Evolutionary conservation across 768 basidiomycete species (phyloP), one percentile per base, ranked within the genome.

Genomic region (Jaapia argillacea): DNA sequence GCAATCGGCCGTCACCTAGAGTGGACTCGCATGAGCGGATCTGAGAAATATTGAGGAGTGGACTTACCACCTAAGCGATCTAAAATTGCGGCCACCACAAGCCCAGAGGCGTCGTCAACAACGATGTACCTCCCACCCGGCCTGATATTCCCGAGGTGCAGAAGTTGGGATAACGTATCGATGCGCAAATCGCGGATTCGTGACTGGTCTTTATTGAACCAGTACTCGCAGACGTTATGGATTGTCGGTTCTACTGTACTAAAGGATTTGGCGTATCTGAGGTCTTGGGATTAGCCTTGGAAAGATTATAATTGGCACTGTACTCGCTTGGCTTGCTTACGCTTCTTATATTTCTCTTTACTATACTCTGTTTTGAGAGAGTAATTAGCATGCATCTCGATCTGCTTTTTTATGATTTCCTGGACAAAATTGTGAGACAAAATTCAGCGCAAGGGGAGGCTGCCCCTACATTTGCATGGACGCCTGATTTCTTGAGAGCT

Each of bases 341-440:
- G 74, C 60, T 93, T 94, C 60, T 78, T 85, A 64, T 97, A 99
- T 59, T 99, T 99, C 56, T 98, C 93, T 63, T 99, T 98, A 63
- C 88, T 92, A 62, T 93, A 98, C 61, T 94, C 96, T 1, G 93
- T 98, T 64, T 98, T 98, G 40, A 98, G 68, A 7, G 81, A 79
- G 59, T 86, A 99, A 53, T 88, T 86, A 24, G 86, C 82, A 54
- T 98, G 94, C 54, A 82, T 77, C 53, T 89, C 90, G 38, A 97
- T 94, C 61, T 98, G 94, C 59, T 72, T 81, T 56, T 86, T 81
- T 58, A 98, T 94, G 42, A 99, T 97, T 54, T 97, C 93, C 83
- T 96, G 65, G 4, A 14, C n/a, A n/a, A n/a, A n/a, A n/a, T n/a
- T n/a, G n/a, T n/a, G n/a, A n/a, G n/a, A n/a, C n/a, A n/a, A n/a